phyloP scores from a whole-genome alignment of 371 early-diverging fungal species.

The Mortierella sp. region DNA sequence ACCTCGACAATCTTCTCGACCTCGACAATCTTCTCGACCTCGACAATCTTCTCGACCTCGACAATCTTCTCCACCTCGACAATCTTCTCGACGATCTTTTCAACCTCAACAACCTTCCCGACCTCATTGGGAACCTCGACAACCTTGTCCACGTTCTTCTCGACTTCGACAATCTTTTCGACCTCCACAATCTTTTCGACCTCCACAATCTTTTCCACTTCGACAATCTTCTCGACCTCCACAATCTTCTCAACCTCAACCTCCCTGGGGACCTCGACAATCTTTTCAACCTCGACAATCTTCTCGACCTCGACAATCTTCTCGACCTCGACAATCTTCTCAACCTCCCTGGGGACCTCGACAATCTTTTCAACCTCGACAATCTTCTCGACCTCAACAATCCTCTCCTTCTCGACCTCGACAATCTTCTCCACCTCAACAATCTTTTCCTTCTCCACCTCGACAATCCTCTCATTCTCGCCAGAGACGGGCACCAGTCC shows the following conservation, averaged over 20 bases:
- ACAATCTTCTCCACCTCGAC: too few species aligned
- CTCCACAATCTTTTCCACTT: neutral
- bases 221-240: neutral
- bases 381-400: neutral
- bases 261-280: neutral
- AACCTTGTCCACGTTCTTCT: neutral
- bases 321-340: neutral
- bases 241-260: neutral
- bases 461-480: neutral
- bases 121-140: too few species aligned
- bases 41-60: too few species aligned
- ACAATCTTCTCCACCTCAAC: neutral
- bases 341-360: neutral
- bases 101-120: neutral
- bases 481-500: neutral
- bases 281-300: neutral
- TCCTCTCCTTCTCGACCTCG: neutral
- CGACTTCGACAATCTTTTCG: neutral
- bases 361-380: neutral
- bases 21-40: too few species aligned
- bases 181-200: neutral
- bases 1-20: too few species aligned
- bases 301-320: slow-evolving; percentile 2
- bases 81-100: neutral
- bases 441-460: neutral